Base-by-base conservation (phyloP, 192 early-diverging fungal genomes). In the Backusella psychrophila region DNA sequence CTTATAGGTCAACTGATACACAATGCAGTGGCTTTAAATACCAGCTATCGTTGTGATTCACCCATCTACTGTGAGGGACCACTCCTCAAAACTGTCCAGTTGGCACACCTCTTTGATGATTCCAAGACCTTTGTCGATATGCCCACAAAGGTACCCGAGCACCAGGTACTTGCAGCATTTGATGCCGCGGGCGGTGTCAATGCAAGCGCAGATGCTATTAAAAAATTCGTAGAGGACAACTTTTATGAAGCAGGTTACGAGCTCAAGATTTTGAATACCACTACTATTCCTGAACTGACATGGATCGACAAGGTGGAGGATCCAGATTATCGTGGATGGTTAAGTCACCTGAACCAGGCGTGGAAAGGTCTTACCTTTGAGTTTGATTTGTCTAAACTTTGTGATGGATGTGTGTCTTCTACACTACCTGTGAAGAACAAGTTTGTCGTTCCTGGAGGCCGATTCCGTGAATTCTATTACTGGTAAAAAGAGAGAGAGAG, bases 111-210 rank as follows among this genome's bases (percentile, higher is more conserved):
- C 19, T 93, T 77, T 76, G 69, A 81, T 0, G 92, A 93, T 73
- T 90, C 91, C 78, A 93, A 93, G 81, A 91, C 91, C 23, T 93
- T 91, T 84, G 92, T 93, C 36, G 86, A 90, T 79, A 87, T 73
- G 81, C 90, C 92, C 12, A 92, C 90, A 21, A 81, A 82, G 1
- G 77, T 82, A 15, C 91, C 92, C 4, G 80, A 79, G 1, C 8
- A 76, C 6, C 75, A 89, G 12, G 87, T 93, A 9, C 75, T 91
- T 0, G 41, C 72, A 1, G 85, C 80, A 8, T 92, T 91, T 79
- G 49, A 82, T 0, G 69, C 73, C 1, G 81, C 92, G 6, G 84
- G 83, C 15, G 77, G 79, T n/a, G 49, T 36, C 35, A 83, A 81
- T 70, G 75, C 85, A 8, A 80, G 75, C n/a, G 69, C 52, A 11